Evolutionary conservation across 106 monocot species (phyloP).

Genomic region (Phalaenopsis equestris): DNA sequence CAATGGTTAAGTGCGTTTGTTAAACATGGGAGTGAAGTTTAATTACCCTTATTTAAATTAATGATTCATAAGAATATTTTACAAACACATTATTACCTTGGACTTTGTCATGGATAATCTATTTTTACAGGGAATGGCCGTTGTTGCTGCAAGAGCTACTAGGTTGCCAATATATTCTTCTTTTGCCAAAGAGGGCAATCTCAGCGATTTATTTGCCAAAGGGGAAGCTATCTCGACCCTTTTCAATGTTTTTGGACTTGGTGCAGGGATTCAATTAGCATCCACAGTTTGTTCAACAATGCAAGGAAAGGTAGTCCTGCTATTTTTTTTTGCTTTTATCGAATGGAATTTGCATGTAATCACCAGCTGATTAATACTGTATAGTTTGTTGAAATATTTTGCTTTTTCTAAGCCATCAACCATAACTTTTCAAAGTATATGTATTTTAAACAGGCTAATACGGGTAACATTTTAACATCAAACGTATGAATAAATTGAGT

Average conservation of each 20-base stretch:
- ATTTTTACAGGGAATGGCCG: slow-evolving; percentile 76
- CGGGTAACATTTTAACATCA: neutral
- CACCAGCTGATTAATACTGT: neutral
- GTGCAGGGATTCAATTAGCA: slow-evolving; percentile 83
- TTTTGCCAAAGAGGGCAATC: slow-evolving; percentile 95
- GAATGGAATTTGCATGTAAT: neutral
- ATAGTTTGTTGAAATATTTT: neutral
- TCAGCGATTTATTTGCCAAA: slow-evolving; percentile 95
- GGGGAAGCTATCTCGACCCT: slow-evolving; percentile 97
- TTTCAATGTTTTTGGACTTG: slow-evolving; percentile 81
- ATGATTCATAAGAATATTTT: neutral
- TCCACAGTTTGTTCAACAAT: slow-evolving; percentile 90
- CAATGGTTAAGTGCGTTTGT: too few relatives aligned
- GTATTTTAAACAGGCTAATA: neutral
- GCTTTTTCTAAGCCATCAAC: neutral
- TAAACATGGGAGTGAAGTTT: too few relatives aligned
- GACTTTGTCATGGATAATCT: neutral
- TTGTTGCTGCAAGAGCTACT: slow-evolving; percentile 95
- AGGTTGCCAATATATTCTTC: slow-evolving; percentile 95
- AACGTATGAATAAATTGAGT: neutral
- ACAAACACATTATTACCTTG: neutral
- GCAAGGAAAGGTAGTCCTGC: slow-evolving; percentile 75
- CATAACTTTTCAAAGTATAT: neutral
- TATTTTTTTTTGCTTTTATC: neutral
- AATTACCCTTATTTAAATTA: neutral